phyloP scores from a whole-genome alignment of 129 eudicot genomes.

The Arctium minus region DNA sequence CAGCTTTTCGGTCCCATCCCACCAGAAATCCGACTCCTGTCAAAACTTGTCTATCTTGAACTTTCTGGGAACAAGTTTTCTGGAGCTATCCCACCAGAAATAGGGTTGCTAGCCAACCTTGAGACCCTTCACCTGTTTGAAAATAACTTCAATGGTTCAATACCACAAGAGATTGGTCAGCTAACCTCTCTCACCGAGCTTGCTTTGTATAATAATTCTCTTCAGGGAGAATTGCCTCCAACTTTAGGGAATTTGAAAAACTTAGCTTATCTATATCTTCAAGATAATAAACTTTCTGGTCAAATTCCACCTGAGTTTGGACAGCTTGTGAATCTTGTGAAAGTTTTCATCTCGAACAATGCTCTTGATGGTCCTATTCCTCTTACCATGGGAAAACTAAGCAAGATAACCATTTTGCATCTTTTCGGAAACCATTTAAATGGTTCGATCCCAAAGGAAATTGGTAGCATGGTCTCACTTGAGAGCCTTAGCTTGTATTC shows the following conservation, averaged over 20 bases:
- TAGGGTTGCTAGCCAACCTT: slow-evolving; percentile 19
- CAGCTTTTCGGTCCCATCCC: slow-evolving; percentile 14
- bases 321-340: neutral
- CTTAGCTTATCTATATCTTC: slow-evolving; percentile 7
- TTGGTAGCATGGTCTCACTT: too few relatives aligned
- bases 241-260: slow-evolving; percentile 9
- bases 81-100: slow-evolving; percentile 25
- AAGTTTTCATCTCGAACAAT: neutral
- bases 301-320: slow-evolving; percentile 21
- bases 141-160: slow-evolving; percentile 9
- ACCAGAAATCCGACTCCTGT: slow-evolving; percentile 17
- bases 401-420: too few relatives aligned
- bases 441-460: too few relatives aligned
- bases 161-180: slow-evolving; percentile 23
- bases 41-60: slow-evolving; percentile 13
- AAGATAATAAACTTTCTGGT: slow-evolving; percentile 3
- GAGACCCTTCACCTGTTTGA: slow-evolving; percentile 10
- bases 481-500: too few relatives aligned
- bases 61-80: slow-evolving; percentile 18
- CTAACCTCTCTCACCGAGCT: neutral
- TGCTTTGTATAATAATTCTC: neutral
- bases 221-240: slow-evolving; percentile 13
- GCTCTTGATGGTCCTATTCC: too few relatives aligned
- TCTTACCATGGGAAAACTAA: too few relatives aligned
- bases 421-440: too few relatives aligned